Percentiles rank a stretch among this genome's conserved stretches.
Conservation (phyloP, 1,284 basidiomycete genomes). For the Fomitiporia mediterranea region DNA sequence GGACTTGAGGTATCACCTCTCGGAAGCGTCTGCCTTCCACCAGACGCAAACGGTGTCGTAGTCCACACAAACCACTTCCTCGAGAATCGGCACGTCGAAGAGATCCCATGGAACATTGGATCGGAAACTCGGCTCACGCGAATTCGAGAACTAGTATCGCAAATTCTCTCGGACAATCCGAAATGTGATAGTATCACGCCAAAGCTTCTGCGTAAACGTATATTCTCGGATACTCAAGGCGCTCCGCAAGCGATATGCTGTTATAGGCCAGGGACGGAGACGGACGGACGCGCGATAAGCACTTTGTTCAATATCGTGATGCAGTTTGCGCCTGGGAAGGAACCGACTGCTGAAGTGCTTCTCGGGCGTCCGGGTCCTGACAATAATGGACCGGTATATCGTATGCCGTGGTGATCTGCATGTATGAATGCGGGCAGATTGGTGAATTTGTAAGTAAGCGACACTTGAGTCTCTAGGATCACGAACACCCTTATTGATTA, state of each 20-base stretch:
- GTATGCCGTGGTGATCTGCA: slow-evolving; percentile 26
- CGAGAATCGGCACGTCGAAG: slow-evolving; percentile 30
- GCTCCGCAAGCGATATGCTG: slow-evolving; percentile 34
- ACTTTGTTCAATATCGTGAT: slow-evolving; percentile 36
- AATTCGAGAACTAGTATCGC: slow-evolving; percentile 26
- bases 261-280: slow-evolving; percentile 20
- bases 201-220: slow-evolving; percentile 25
- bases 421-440: no score
- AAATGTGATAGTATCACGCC: slow-evolving; percentile 23
- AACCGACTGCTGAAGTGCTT: slow-evolving; percentile 30
- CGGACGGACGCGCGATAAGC: slow-evolving; percentile 25
- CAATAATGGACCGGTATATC: slow-evolving; percentile 25
- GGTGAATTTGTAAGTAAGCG: no score
- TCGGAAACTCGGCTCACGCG: slow-evolving; percentile 31
- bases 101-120: slow-evolving; percentile 32
- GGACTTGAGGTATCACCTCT: slow-evolving; percentile 32
- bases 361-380: slow-evolving; percentile 29
- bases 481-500: no score
- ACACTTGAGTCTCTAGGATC: no score
- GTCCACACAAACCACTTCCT: slow-evolving; percentile 37
- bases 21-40: slow-evolving; percentile 27
- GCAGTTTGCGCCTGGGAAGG: slow-evolving; percentile 27
- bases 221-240: slow-evolving; percentile 32
- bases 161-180: slow-evolving; percentile 22
- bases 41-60: slow-evolving; percentile 29